phyloP scores from a whole-genome alignment of 805 yeast species.

The Lipomyces lipofer region DNA sequence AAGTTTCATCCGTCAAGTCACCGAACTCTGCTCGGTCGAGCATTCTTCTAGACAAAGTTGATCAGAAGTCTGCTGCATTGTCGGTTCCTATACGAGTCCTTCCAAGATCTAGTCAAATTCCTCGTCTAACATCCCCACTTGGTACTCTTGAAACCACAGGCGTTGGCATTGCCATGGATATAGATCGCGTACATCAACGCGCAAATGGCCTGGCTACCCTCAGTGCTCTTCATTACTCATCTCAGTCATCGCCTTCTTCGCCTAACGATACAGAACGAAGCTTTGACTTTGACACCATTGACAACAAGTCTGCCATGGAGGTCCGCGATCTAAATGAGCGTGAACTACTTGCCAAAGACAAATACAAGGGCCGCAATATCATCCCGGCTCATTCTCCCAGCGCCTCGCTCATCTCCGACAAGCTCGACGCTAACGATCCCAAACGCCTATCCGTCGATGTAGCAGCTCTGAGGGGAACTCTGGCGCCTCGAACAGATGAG shows the following conservation, averaged over 20 bases:
- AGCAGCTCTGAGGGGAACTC: constrained; percentile 14
- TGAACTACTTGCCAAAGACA: constrained; percentile 14
- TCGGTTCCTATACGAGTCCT: too few relatives aligned
- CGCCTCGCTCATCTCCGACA: constrained; percentile 7
- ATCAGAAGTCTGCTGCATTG: too few relatives aligned
- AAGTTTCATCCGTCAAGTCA: too few relatives aligned
- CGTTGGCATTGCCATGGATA: constrained; percentile 15
- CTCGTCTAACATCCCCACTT: constrained; percentile 11
- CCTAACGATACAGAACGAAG: not conserved
- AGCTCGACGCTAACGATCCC: constrained; percentile 15
- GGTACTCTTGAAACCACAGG: constrained; percentile 27
- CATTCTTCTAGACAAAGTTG: too few relatives aligned
- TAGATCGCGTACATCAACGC: constrained; percentile 11
- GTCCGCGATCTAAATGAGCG: constrained; percentile 6
- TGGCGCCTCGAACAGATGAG: constrained; percentile 7
- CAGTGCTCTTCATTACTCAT: constrained; percentile 6
- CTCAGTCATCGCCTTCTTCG: not conserved
- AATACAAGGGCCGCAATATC: constrained; percentile 10
- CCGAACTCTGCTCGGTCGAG: too few relatives aligned
- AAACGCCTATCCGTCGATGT: constrained; percentile 23
- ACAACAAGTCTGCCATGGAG: constrained; percentile 14
- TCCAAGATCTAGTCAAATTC: not conserved
- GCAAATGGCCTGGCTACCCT: not conserved
- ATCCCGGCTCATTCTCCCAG: constrained; percentile 5
- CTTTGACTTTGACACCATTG: constrained; percentile 6